Percentiles rank a stretch among this genome's conserved stretches.
phyloP scores from a whole-genome alignment of 768 basidiomycete genomes.

The Rossbeevera mucosa region DNA sequence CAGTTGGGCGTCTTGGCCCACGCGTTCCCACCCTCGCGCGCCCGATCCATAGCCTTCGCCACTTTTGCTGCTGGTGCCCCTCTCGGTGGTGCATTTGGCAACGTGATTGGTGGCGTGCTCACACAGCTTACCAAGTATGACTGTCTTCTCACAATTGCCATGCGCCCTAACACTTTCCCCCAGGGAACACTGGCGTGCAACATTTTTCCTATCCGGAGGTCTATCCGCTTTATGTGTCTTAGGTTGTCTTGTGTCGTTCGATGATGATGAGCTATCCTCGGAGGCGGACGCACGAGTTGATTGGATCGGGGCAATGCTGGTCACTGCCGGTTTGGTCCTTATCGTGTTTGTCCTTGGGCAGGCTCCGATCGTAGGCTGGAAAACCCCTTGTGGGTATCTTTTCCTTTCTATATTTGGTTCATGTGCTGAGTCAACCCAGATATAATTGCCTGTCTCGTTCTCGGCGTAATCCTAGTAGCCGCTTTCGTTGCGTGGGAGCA shows the following conservation, averaged over 20 bases:
- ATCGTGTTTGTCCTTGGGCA: slow-evolving; percentile 72
- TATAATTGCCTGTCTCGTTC: slow-evolving; percentile 63
- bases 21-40: slow-evolving; percentile 62
- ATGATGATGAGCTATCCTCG: slow-evolving; percentile 43
- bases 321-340: slow-evolving; percentile 62
- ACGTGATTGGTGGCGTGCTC: slow-evolving; percentile 64
- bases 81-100: slow-evolving; percentile 70
- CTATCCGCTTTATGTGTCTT: slow-evolving; percentile 49
- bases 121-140: slow-evolving; percentile 47
- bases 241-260: slow-evolving; percentile 56
- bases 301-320: slow-evolving; percentile 68
- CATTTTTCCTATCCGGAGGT: slow-evolving; percentile 57
- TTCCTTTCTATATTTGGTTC: slow-evolving; percentile 1
- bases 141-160: not conserved
- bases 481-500: slow-evolving; percentile 65
- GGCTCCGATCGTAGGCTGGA: slow-evolving; percentile 63
- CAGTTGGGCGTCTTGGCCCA: slow-evolving; percentile 81
- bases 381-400: slow-evolving; percentile 43
- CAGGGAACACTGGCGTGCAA: slow-evolving; percentile 59
- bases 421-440: slow-evolving; percentile 35
- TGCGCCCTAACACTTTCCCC: not conserved
- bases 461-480: slow-evolving; percentile 52
- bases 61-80: slow-evolving; percentile 84
- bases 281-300: slow-evolving; percentile 54
- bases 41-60: slow-evolving; percentile 74